Percentiles rank a stretch among this genome's conserved stretches.
Conservation (phyloP, 73 alveolate species). For the Loxodes magnus region DNA sequence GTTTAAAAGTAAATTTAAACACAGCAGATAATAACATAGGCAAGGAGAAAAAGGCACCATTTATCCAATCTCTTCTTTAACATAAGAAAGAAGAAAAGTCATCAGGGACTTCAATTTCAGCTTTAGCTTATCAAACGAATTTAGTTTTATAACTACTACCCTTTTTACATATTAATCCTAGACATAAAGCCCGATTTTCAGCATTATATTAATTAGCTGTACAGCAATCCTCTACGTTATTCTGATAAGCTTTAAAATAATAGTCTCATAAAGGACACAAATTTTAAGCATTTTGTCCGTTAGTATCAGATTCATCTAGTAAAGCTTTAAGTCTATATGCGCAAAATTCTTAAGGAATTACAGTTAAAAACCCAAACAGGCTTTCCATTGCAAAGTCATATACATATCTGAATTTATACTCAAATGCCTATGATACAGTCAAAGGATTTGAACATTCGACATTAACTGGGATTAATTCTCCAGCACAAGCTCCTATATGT, state of each 20-base stretch:
- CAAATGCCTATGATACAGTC: no score
- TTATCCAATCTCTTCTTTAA: constrained; percentile 55
- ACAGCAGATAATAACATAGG: no score
- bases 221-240: constrained; percentile 11
- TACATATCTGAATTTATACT: constrained; percentile 31
- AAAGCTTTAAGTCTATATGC: constrained; percentile 37
- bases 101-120: constrained; percentile 43
- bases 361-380: constrained; percentile 31
- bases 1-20: no score
- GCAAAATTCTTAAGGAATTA: constrained; percentile 40
- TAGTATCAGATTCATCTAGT: constrained; percentile 5
- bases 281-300: no score
- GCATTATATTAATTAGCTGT: constrained; percentile 47
- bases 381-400: constrained; percentile 38
- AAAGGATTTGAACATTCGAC: no score
- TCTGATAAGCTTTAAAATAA: constrained; percentile 7
- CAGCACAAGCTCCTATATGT: no score
- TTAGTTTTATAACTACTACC: constrained; percentile 8
- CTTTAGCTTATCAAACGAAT: constrained; percentile 34
- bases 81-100: constrained; percentile 21
- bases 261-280: constrained; percentile 8
- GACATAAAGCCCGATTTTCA: constrained; percentile 53
- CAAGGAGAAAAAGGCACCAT: constrained; percentile 49
- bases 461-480: no score
- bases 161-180: constrained; percentile 19